Percentiles rank a stretch among this genome's conserved stretches.
Conservation (phyloP, 2,329 filamentous ascomycete genomes). For the Penicillium hordei region DNA sequence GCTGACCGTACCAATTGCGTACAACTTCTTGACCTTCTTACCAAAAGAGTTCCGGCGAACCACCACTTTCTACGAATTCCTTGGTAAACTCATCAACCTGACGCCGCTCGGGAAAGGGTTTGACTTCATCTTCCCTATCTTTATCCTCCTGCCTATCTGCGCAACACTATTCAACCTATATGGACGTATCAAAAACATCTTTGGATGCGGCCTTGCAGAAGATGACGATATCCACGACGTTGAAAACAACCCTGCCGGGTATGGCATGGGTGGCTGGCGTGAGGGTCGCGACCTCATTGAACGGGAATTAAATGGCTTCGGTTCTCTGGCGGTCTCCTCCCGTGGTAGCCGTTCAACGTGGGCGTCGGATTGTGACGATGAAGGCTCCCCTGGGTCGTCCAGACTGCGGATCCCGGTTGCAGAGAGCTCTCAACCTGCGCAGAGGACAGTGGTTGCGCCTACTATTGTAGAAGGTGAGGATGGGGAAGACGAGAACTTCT, state of each 20-base stretch:
- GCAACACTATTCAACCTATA: constrained; percentile 90
- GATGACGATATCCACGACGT: constrained; percentile 67
- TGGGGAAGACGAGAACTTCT: constrained; percentile 76
- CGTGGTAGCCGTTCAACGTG: constrained; percentile 31
- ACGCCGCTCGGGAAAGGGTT: constrained; percentile 82
- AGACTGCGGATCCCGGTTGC: constrained; percentile 36
- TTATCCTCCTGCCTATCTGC: constrained; percentile 80
- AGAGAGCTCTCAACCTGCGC: constrained; percentile 30
- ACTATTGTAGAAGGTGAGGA: constrained; percentile 56
- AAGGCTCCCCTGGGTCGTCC: constrained; percentile 30
- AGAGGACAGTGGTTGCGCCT: constrained; percentile 36
- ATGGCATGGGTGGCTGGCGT: constrained; percentile 81
- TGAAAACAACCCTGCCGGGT: constrained; percentile 60
- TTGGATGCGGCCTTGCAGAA: constrained; percentile 77
- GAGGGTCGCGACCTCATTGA: constrained; percentile 91
- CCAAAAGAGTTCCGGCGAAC: constrained; percentile 68
- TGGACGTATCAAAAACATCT: constrained; percentile 70
- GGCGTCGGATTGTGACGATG: constrained; percentile 28
- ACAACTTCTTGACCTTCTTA: constrained; percentile 94
- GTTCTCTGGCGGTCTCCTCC: constrained; percentile 45
- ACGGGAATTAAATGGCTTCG: constrained; percentile 70
- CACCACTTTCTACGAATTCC: constrained; percentile 83
- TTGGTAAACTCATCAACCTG: constrained; percentile 79
- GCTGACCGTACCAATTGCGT: constrained; percentile 86
- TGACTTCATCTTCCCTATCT: constrained; percentile 81